Evolutionary conservation across 1,139 yeast genomes (phyloP), one percentile per base, ranked within the genome.

Genomic region (Kodamaea sp.): DNA sequence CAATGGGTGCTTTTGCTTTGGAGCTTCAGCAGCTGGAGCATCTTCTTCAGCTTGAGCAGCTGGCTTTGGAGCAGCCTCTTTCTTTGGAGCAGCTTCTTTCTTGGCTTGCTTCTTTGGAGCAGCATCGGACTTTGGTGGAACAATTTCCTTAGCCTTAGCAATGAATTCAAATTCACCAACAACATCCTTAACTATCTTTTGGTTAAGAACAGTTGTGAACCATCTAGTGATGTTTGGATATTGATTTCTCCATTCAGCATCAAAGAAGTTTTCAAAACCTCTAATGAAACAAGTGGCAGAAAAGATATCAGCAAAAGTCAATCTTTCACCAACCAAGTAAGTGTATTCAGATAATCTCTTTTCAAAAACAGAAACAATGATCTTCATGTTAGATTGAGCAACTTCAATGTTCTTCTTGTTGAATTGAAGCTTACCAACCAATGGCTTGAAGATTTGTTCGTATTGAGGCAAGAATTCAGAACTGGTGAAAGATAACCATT

Each of bases 1-100:
- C 66, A 90, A 81, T 61, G 97, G 97, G 73, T 92, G 98, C 70
- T 84, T 85, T 54, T 89, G 79, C 75, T 86, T 88, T 67, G 76
- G 79, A 57, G 67, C 72, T 48, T 60, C 65, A 35, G 57, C 68
- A 31, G 67, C 61, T 38, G 56, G 65, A 32, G 58, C 67, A 1
- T 38, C 48, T 11, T 39, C 50, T 54, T 70, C 78, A 40, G 63
- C 73, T 41, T 65, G 73, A 43, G 65, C 73, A 20, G 46, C 43
- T 44, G 71, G 72, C 36, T 61, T 63, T 34, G 65, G 65, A 35
- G 60, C 63, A 59, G 52, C 54, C 37, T 55, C 52, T 35, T 60
- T 60, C 43, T 58, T 57, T 32, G 62, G 54, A 28, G 49, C 49
- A 23, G 33, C 44, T 36, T 40, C 32, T 40, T 50, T 55, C 29